Percentiles rank a stretch among this genome's conserved stretches.
Evolutionary conservation across 805 yeast species (phyloP).

Genomic region (Wilhelminamyces savonicus): DNA sequence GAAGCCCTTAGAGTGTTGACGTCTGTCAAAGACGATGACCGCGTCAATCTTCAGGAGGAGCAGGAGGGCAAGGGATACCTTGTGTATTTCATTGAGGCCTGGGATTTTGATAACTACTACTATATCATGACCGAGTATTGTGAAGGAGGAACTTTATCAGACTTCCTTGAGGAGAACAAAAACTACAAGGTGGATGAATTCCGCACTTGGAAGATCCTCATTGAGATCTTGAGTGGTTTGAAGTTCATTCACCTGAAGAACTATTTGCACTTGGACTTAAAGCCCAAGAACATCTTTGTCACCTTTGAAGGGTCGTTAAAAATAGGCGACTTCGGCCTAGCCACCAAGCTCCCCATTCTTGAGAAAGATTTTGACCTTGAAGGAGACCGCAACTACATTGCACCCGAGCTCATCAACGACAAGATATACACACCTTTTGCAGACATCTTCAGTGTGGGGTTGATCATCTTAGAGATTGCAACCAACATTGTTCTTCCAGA

Average conservation of each 20-base stretch:
- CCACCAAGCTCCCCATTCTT: slow-evolving; percentile 68
- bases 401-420: slow-evolving; percentile 85
- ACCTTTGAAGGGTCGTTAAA: slow-evolving; percentile 93
- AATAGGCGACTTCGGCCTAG: slow-evolving; percentile 96
- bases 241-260: slow-evolving; percentile 69
- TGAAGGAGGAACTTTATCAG: slow-evolving; percentile 86
- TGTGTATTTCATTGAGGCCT: slow-evolving; percentile 72
- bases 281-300: slow-evolving; percentile 91
- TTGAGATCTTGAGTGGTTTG: slow-evolving; percentile 76
- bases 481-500: slow-evolving; percentile 94
- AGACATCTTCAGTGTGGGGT: slow-evolving; percentile 89
- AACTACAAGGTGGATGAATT: slow-evolving; percentile 82
- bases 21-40: slow-evolving; percentile 31
- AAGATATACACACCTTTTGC: slow-evolving; percentile 87
- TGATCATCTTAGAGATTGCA: slow-evolving; percentile 91
- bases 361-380: slow-evolving; percentile 77
- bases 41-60: slow-evolving; percentile 27
- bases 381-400: slow-evolving; percentile 96
- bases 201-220: slow-evolving; percentile 94
- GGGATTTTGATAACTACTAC: slow-evolving; percentile 72
- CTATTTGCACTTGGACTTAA: slow-evolving; percentile 82
- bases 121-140: slow-evolving; percentile 94
- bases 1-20: slow-evolving; percentile 50
- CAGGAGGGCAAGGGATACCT: slow-evolving; percentile 72
- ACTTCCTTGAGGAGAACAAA: slow-evolving; percentile 69